Conservation (phyloP, 2,329 filamentous ascomycete genomes). For the Juglanconis oblonga region DNA sequence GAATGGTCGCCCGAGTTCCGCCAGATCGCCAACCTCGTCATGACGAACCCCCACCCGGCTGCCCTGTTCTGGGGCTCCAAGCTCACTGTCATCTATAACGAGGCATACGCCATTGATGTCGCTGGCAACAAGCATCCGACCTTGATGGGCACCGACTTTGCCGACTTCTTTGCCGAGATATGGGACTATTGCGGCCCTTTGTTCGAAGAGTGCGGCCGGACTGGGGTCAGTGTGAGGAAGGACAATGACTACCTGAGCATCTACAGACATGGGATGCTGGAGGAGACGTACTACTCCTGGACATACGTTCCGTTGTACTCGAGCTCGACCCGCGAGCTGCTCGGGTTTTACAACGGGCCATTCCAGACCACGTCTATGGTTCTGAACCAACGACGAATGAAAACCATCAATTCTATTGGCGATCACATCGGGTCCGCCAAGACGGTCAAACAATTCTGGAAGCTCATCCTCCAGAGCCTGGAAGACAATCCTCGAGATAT, state of each 20-base stretch:
- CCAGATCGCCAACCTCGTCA: conserved; percentile 36
- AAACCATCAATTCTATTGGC: conserved; percentile 32
- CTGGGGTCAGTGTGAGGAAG: conserved; percentile 30
- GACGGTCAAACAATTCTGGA: conserved; percentile 34
- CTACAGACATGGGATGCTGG: conserved; percentile 32
- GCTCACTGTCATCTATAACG: conserved; percentile 62
- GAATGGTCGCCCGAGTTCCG: conserved; percentile 43
- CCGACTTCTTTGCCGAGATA: conserved; percentile 54
- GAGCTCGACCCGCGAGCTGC: conserved; percentile 29
- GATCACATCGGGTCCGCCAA: conserved; percentile 29
- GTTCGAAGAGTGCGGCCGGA: conserved; percentile 34
- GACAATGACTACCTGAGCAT: conserved; percentile 33
- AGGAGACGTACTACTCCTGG: conserved; percentile 39
- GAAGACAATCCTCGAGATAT: conserved; percentile 35
- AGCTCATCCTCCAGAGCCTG: conserved; percentile 29
- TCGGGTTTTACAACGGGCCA: conserved; percentile 37
- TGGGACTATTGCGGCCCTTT: conserved; percentile 31
- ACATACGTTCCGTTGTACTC: conserved; percentile 37
- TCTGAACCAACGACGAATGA: conserved; percentile 30
- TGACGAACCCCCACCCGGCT: conserved; percentile 39
- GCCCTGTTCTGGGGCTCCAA: conserved; percentile 62
- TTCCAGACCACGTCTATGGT: conserved; percentile 36
- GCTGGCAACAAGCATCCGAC: conserved; percentile 61
- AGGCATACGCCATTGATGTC: conserved; percentile 52
- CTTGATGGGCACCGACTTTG: conserved; percentile 57